Evolutionary conservation across 2,329 filamentous ascomycete species (phyloP).

Genomic region (Aspergillus novoparasiticus): DNA sequence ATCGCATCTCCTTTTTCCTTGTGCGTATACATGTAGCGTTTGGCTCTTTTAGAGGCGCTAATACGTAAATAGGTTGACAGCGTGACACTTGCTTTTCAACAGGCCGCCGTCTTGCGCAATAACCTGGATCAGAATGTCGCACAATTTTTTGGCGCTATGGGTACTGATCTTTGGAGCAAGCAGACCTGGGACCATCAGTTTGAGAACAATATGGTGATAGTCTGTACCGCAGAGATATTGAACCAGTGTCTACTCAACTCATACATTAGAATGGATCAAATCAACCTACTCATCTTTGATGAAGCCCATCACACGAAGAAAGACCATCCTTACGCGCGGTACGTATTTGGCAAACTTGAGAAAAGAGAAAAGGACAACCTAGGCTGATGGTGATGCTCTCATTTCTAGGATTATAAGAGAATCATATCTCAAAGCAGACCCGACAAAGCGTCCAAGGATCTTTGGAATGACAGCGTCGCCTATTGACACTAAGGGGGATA

Average conservation of each 20-base stretch:
- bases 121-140: constrained; percentile 78
- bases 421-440: constrained; percentile 65
- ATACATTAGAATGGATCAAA: constrained; percentile 76
- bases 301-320: constrained; percentile 97
- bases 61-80: constrained; percentile 66
- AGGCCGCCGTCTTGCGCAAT: constrained; percentile 75
- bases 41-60: constrained; percentile 8
- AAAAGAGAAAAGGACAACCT: not conserved
- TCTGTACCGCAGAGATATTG: constrained; percentile 89
- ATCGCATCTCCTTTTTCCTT: constrained; percentile 80
- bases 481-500: constrained; percentile 77
- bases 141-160: constrained; percentile 73
- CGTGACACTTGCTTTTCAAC: constrained; percentile 87
- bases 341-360: constrained; percentile 10
- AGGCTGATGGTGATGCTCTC: constrained; percentile 4
- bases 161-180: constrained; percentile 61
- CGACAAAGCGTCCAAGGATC: constrained; percentile 66
- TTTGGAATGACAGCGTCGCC: constrained; percentile 98
- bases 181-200: constrained; percentile 63
- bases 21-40: constrained; percentile 44
- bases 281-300: constrained; percentile 92
- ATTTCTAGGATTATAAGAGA: constrained; percentile 74
- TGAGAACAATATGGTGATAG: constrained; percentile 74
- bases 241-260: constrained; percentile 75
- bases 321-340: constrained; percentile 82